These are phyloP conservation scores for Conringia planisiliqua DNA, from an alignment of 345 rosid genomes.

Conservation along the genomic window DNA sequence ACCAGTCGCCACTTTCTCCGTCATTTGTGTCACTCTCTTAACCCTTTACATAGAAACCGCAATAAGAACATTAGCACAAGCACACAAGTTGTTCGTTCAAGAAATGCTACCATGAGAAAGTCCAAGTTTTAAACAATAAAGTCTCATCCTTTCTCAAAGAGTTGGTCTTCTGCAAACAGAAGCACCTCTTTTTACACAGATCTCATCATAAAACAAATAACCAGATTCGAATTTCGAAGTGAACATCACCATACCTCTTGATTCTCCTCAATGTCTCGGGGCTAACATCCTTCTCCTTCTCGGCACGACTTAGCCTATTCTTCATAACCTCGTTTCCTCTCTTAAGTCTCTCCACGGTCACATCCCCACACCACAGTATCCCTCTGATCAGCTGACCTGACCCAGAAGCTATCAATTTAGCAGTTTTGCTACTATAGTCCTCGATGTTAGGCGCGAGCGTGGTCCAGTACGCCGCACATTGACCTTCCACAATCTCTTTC, in stretches of 20 bases:
- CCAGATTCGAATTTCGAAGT: background rate
- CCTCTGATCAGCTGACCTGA: conserved; percentile 87
- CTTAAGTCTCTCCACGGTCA: conserved; percentile 75
- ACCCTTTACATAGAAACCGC: conserved; percentile 46
- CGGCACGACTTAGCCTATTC: conserved; percentile 44
- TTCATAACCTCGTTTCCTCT: conserved; percentile 72
- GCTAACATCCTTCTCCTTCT: conserved; percentile 47
- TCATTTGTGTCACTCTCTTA: conserved; percentile 76
- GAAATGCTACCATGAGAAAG: background rate
- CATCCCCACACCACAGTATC: conserved; percentile 92
- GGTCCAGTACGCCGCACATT: conserved; percentile 91
- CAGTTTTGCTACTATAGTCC: conserved; percentile 61
- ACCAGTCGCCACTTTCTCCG: conserved; percentile 72
- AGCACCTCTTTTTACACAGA: background rate
- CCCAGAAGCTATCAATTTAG: conserved; percentile 80
- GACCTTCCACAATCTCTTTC: conserved; percentile 52
- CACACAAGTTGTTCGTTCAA: background rate
- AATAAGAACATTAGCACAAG: background rate
- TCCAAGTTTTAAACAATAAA: background rate
- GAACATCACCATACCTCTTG: conserved; percentile 53
- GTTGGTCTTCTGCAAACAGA: background rate
- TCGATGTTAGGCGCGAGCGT: conserved; percentile 92
- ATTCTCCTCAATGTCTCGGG: conserved; percentile 63
- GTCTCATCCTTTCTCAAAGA: background rate
- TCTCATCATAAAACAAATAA: background rate